Percentiles rank a stretch among this genome's conserved stretches.
phyloP scores from a whole-genome alignment of 1,284 basidiomycete species.

The Cystobasidium pallidum region DNA sequence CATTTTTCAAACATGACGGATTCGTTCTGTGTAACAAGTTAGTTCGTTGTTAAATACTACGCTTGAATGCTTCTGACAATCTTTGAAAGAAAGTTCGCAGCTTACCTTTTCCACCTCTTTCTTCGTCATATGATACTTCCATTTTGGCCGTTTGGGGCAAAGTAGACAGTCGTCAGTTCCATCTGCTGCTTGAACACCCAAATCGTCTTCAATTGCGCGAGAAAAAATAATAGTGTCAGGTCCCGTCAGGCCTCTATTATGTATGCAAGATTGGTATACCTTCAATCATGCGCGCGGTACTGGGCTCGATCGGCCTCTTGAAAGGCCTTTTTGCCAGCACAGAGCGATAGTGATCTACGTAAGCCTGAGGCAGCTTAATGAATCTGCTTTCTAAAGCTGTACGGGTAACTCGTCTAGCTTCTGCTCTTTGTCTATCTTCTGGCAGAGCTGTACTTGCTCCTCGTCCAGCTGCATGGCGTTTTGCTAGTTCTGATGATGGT shows the following conservation, averaged over 20 bases:
- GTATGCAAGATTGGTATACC: not conserved
- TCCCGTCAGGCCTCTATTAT: not conserved
- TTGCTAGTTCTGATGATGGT: constrained; percentile 1
- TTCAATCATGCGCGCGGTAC: constrained; percentile 18
- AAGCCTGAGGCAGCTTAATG: constrained; percentile 66
- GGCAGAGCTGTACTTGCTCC: not conserved
- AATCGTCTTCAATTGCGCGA: not conserved
- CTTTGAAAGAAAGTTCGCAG: not conserved
- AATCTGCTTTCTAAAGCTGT: constrained; percentile 71
- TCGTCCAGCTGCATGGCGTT: constrained; percentile 28
- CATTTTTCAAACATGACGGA: constrained; percentile 49
- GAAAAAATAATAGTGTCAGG: not conserved
- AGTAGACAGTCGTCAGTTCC: constrained; percentile 52
- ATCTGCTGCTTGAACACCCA: not conserved
- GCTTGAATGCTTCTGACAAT: no score
- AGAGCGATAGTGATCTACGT: constrained; percentile 62
- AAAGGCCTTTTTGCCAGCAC: constrained; percentile 41
- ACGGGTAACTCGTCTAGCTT: constrained; percentile 51
- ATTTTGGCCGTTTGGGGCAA: constrained; percentile 76
- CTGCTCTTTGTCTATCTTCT: constrained; percentile 25
- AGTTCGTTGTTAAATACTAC: not conserved
- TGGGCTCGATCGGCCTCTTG: constrained; percentile 22
- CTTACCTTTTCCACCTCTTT: constrained; percentile 49
- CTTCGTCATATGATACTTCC: constrained; percentile 60
- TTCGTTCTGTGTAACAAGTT: constrained; percentile 47